phyloP scores from a whole-genome alignment of 441 rosid genomes.

The Pelargonium citronellum region DNA sequence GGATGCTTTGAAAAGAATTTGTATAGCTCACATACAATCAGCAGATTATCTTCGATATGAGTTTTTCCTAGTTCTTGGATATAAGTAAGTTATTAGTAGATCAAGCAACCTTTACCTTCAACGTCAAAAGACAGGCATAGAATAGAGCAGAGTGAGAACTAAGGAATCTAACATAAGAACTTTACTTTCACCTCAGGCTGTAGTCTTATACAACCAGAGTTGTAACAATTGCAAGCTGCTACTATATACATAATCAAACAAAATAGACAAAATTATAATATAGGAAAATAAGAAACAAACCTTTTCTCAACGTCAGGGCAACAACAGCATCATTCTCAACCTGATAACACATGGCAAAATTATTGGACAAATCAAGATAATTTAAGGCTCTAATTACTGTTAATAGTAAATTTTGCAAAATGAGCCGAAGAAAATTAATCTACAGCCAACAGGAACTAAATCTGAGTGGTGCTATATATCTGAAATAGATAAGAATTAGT shows the following conservation, averaged over 20 bases:
- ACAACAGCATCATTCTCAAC: slow-evolving; percentile 95
- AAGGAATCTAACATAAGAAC: background rate
- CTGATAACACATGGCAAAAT: slow-evolving; percentile 35
- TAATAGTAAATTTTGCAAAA: background rate
- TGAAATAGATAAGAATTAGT: background rate
- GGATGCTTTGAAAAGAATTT: background rate
- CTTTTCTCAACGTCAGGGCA: slow-evolving; percentile 80
- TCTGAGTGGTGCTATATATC: background rate
- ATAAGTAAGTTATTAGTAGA: background rate
- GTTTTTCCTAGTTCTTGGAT: background rate
- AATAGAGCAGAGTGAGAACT: background rate
- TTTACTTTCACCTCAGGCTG: background rate
- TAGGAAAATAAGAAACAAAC: slow-evolving; percentile 31
- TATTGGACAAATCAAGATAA: background rate
- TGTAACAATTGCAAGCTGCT: background rate
- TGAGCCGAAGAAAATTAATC: background rate
- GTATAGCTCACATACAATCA: background rate
- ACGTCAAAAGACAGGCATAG: background rate
- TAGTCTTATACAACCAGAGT: background rate
- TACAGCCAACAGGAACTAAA: background rate
- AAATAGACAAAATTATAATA: slow-evolving; percentile 8
- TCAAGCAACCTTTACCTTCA: background rate
- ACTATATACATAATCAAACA: slow-evolving; percentile 5
- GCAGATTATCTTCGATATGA: background rate
- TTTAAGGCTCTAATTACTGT: background rate